Evolutionary conservation across 805 yeast genomes (phyloP).

Genomic region (Kazachstania africana): DNA sequence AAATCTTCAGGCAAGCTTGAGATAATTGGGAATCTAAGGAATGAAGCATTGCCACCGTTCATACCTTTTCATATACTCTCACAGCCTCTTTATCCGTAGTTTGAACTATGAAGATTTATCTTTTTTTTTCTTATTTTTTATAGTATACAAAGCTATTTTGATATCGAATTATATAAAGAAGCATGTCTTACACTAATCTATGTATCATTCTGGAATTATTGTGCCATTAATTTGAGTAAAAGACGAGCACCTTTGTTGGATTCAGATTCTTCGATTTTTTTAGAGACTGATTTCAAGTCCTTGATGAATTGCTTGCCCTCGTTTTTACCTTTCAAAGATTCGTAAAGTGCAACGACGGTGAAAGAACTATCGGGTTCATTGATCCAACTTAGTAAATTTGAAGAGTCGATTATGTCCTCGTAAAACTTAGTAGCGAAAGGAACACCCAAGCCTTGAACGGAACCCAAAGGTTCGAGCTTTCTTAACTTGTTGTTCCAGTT

Average conservation of each 20-base stretch:
- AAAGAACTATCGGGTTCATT: constrained; percentile 61
- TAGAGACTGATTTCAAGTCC: constrained; percentile 40
- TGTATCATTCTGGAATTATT: too few relatives aligned
- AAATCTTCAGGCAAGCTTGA: constrained; percentile 15
- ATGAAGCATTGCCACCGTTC: constrained; percentile 13
- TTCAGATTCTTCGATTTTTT: constrained; percentile 29
- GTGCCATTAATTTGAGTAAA: constrained; percentile 29
- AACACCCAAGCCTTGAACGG: constrained; percentile 39
- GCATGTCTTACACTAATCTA: too few relatives aligned
- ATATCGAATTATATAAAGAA: too few relatives aligned
- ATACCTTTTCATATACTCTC: neutral
- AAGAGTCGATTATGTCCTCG: constrained; percentile 39
- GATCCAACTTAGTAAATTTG: constrained; percentile 55
- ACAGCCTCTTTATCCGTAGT: neutral
- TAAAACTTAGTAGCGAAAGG: constrained; percentile 47
- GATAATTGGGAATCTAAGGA: constrained; percentile 13
- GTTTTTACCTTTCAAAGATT: constrained; percentile 40
- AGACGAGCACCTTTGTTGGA: constrained; percentile 58
- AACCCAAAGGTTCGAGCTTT: constrained; percentile 33
- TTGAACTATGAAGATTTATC: neutral
- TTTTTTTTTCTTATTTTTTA: too few relatives aligned
- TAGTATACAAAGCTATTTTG: too few relatives aligned
- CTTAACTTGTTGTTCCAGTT: constrained; percentile 63
- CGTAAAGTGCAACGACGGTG: constrained; percentile 69
- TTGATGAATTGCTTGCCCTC: constrained; percentile 38